Conservation (phyloP, 1,139 yeast species). For the Sugiyamaella japonica region DNA sequence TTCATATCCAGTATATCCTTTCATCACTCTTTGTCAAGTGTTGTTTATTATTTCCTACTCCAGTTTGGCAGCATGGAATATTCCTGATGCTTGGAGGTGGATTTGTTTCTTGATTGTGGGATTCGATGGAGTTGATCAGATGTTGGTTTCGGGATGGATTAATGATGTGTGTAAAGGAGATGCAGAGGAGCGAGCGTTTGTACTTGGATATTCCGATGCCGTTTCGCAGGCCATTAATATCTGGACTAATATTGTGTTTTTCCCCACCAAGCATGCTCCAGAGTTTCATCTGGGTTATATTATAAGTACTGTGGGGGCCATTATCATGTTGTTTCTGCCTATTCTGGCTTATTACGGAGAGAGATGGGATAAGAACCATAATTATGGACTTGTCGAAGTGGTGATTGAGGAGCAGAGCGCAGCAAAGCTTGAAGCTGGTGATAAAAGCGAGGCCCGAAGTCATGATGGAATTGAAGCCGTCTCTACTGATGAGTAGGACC, state of each 20-base stretch:
- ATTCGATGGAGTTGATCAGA: slow-evolving; percentile 41
- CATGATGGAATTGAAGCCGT: not conserved
- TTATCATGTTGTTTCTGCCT: slow-evolving; percentile 43
- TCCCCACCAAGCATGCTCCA: slow-evolving; percentile 45
- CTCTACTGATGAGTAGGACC: not conserved
- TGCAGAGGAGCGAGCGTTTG: slow-evolving; percentile 45
- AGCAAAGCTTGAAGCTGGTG: not conserved
- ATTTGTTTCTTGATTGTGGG: slow-evolving; percentile 48
- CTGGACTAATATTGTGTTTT: slow-evolving; percentile 46
- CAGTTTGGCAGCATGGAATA: slow-evolving; percentile 50
- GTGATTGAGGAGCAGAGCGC: not conserved
- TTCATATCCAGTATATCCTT: slow-evolving; percentile 41
- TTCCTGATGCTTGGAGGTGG: slow-evolving; percentile 48
- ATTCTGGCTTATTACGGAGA: slow-evolving; percentile 34
- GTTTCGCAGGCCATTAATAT: slow-evolving; percentile 47
- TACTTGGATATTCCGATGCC: slow-evolving; percentile 44
- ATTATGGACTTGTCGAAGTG: slow-evolving; percentile 8
- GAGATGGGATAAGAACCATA: slow-evolving; percentile 26
- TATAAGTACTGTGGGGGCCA: slow-evolving; percentile 41
- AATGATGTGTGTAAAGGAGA: slow-evolving; percentile 42
- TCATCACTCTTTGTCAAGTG: slow-evolving; percentile 39
- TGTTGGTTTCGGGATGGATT: slow-evolving; percentile 45
- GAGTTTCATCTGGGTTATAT: slow-evolving; percentile 43
- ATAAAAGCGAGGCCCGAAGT: not conserved
- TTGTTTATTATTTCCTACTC: slow-evolving; percentile 43